A percentile compares a stretch with the other conserved stretches of the same genome.
These are phyloP conservation scores for Podospora australis DNA, from an alignment of 495 filamentous ascomycete species.

Conservation along the genomic window DNA sequence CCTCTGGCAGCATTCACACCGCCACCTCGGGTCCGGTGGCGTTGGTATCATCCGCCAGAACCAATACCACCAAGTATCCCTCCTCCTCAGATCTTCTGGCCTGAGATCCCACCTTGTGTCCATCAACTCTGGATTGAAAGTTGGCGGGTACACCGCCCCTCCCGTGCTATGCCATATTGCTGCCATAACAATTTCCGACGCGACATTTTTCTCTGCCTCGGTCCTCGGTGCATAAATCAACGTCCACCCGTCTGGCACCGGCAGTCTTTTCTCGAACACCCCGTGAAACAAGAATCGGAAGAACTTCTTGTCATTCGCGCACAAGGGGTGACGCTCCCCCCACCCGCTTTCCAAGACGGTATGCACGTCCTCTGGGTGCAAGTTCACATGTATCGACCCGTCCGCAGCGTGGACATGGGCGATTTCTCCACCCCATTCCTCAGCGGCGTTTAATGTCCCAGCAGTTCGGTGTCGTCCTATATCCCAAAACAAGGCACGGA, in stretches of 20 bases:
- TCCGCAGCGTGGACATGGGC: slow-evolving; percentile 1
- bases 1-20: not conserved
- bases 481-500: not conserved
- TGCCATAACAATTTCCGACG: not conserved
- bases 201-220: not conserved
- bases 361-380: slow-evolving; percentile 3
- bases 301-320: slow-evolving; percentile 1
- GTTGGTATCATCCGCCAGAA: not conserved
- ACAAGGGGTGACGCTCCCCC: slow-evolving; percentile 5
- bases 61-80: not conserved
- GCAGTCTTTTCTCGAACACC: not conserved
- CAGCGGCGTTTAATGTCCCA: not conserved
- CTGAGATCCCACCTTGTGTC: not conserved
- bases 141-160: not conserved
- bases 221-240: slow-evolving; percentile 6
- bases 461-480: not conserved
- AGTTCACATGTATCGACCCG: slow-evolving; percentile 1
- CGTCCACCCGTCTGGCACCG: slow-evolving; percentile 1
- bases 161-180: slow-evolving; percentile 3
- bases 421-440: slow-evolving; percentile 7
- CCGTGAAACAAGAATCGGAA: slow-evolving; percentile 7
- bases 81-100: not conserved
- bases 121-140: not conserved
- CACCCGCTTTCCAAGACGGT: not conserved
- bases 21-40: not conserved